These are phyloP conservation scores for Dictyostelium capitatum DNA, from an alignment of 78 protist species.

Conservation along the genomic window DNA sequence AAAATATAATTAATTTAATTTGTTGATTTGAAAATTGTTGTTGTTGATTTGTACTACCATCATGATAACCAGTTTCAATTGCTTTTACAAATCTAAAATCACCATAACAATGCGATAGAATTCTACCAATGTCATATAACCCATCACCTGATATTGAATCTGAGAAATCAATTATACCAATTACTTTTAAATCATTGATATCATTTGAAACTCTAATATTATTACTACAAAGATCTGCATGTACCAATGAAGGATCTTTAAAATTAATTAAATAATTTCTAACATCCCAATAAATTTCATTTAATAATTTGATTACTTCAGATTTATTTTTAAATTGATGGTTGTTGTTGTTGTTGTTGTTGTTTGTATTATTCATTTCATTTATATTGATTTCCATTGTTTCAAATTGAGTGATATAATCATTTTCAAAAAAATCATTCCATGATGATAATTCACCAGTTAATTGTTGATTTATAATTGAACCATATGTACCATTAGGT, in stretches of 20 bases:
- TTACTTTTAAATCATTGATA: not conserved
- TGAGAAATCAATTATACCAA: conserved; percentile 72
- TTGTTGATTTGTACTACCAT: too few relatives aligned
- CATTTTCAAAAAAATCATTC: conserved; percentile 16
- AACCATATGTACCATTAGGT: not conserved
- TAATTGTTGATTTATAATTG: not conserved
- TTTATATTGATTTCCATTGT: not conserved
- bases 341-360: not conserved
- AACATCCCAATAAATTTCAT: not conserved
- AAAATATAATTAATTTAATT: conserved; percentile 25
- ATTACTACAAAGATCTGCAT: conserved; percentile 74
- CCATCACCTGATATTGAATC: conserved; percentile 64
- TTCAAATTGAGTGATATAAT: not conserved
- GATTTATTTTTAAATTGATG: not conserved
- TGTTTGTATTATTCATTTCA: not conserved
- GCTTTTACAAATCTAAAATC: conserved; percentile 46
- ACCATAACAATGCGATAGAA: conserved; percentile 50
- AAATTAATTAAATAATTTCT: not conserved
- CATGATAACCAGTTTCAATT: conserved; percentile 29
- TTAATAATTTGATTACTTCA: not conserved
- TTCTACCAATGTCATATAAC: conserved; percentile 73
- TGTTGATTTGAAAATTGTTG: not conserved
- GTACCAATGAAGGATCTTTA: conserved; percentile 23
- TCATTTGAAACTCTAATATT: conserved; percentile 36
- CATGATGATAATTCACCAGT: conserved; percentile 12